Evolutionary conservation across 805 yeast species (phyloP).

Genomic region (Nakazawaea anatomiae): DNA sequence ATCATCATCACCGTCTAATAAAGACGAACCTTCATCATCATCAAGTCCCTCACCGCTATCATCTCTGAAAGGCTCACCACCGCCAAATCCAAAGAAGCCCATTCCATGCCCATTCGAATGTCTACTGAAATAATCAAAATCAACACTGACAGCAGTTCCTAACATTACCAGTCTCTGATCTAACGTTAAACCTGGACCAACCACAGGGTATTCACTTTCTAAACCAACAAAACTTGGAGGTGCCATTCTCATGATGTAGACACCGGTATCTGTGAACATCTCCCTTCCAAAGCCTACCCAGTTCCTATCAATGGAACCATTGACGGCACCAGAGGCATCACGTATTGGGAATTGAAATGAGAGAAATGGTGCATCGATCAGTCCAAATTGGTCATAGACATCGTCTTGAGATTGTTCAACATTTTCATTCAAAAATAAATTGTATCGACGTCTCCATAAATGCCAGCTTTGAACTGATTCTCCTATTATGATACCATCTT

Average conservation of each 20-base stretch:
- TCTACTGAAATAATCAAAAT: constrained; percentile 95
- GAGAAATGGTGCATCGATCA: constrained; percentile 79
- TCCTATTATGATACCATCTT: constrained; percentile 54
- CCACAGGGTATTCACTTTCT: constrained; percentile 44
- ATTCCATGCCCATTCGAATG: constrained; percentile 62
- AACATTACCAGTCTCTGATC: constrained; percentile 84
- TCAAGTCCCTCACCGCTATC: background rate
- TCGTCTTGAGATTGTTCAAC: constrained; percentile 15
- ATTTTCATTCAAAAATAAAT: constrained; percentile 49
- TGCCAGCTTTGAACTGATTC: constrained; percentile 94
- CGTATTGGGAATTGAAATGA: constrained; percentile 80
- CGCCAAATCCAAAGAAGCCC: constrained; percentile 27
- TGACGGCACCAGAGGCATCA: constrained; percentile 49
- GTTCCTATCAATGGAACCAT: constrained; percentile 81
- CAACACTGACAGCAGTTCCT: constrained; percentile 87
- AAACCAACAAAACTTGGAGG: constrained; percentile 59
- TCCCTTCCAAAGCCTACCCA: constrained; percentile 96
- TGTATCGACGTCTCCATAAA: constrained; percentile 85
- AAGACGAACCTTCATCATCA: no score
- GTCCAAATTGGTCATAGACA: constrained; percentile 73
- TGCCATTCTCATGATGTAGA: constrained; percentile 81
- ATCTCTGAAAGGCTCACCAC: background rate
- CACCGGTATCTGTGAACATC: constrained; percentile 91
- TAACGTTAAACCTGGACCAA: constrained; percentile 43
- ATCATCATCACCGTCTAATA: background rate